Conservation (phyloP, 1,284 basidiomycete genomes). For the Marasmius oreades region DNA sequence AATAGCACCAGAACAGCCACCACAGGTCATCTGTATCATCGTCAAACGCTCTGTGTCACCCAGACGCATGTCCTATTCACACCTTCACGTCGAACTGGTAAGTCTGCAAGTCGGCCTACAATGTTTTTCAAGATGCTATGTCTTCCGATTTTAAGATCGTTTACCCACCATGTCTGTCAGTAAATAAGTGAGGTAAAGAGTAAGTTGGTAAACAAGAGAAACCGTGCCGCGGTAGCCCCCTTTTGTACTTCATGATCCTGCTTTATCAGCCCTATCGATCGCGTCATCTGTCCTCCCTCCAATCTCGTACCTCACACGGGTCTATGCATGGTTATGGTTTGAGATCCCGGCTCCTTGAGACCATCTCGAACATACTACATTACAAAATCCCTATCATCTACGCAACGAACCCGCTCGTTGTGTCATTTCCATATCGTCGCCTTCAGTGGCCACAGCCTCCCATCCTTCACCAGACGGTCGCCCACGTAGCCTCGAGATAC, state of each 20-base stretch:
- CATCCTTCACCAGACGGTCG: slow-evolving; percentile 59
- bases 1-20: slow-evolving; percentile 80
- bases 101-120: slow-evolving; percentile 32
- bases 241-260: not conserved
- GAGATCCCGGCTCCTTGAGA: no score
- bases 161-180: not conserved
- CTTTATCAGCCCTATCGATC: slow-evolving; percentile 4
- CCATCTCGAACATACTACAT: no score
- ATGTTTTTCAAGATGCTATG: not conserved
- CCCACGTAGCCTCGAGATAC: slow-evolving; percentile 45
- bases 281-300: slow-evolving; percentile 2
- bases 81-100: slow-evolving; percentile 66
- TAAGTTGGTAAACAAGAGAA: no score
- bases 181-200: not conserved
- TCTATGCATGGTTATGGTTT: no score
- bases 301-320: no score
- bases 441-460: slow-evolving; percentile 72
- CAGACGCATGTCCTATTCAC: not conserved
- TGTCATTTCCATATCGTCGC: slow-evolving; percentile 68
- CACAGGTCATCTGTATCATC: slow-evolving; percentile 69
- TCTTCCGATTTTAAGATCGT: not conserved
- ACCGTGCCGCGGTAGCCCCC: no score
- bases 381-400: not conserved
- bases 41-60: not conserved
- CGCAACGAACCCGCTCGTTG: slow-evolving; percentile 1